These are phyloP conservation scores for Sonneratia alba DNA, from an alignment of 345 rosid genomes.

Conservation along the genomic window DNA sequence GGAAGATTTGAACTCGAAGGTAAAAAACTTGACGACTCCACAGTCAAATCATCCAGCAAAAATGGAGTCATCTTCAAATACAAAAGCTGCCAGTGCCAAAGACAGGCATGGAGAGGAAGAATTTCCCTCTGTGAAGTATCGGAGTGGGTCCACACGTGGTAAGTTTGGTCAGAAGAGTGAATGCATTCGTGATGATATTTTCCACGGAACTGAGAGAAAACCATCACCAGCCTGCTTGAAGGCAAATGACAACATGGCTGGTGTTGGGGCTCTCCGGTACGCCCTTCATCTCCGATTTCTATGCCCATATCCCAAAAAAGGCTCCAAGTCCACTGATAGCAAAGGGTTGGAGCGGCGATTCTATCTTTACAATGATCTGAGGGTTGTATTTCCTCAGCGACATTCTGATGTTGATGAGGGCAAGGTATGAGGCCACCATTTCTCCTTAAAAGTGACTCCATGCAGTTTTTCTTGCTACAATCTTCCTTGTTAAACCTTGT, in stretches of 20 bases:
- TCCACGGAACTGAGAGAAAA: conserved; percentile 17
- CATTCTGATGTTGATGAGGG: conserved; percentile 95
- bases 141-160: neutral
- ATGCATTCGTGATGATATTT: conserved; percentile 11
- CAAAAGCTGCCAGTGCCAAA: neutral
- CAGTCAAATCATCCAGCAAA: conserved; percentile 6
- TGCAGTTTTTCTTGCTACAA: neutral
- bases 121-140: no score
- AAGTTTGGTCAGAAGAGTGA: conserved; percentile 15
- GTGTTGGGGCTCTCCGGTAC: conserved; percentile 71
- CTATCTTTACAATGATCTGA: conserved; percentile 76
- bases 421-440: conserved; percentile 46
- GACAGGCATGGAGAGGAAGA: conserved; percentile 1
- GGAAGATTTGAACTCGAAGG: conserved; percentile 21
- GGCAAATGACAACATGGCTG: conserved; percentile 35
- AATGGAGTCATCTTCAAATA: neutral
- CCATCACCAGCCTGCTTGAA: conserved; percentile 30
- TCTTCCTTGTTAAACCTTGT: neutral
- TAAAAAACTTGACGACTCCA: conserved; percentile 15
- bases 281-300: conserved; percentile 86
- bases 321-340: conserved; percentile 32
- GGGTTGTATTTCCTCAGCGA: conserved; percentile 87
- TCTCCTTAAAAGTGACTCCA: neutral
- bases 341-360: conserved; percentile 50
- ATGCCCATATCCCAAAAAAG: conserved; percentile 56